phyloP scores from a whole-genome alignment of 2,329 filamentous ascomycete species.

The Aspergillus alliaceus region DNA sequence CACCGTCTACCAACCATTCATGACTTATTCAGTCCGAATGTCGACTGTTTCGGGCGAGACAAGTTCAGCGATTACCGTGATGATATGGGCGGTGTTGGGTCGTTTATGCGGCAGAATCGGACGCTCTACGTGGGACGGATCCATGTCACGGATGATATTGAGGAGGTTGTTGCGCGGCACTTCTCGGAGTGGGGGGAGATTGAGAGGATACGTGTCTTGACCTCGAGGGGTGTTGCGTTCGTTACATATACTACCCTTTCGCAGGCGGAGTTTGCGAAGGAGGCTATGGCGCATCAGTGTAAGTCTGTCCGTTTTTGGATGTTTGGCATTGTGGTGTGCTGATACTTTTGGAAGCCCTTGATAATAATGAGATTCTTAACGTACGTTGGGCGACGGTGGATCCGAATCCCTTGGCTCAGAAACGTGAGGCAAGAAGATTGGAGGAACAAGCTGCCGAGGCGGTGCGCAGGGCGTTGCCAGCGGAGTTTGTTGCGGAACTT shows the following conservation, averaged over 20 bases:
- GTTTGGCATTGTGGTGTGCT: not conserved
- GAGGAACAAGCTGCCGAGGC: slow-evolving; percentile 97
- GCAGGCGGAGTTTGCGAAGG: slow-evolving; percentile 87
- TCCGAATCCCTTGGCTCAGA: slow-evolving; percentile 92
- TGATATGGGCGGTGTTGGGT: slow-evolving; percentile 96
- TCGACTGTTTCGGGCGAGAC: slow-evolving; percentile 93
- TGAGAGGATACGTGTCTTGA: slow-evolving; percentile 84
- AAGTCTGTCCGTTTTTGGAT: not conserved
- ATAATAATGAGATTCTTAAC: slow-evolving; percentile 90
- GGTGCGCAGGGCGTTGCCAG: slow-evolving; percentile 81
- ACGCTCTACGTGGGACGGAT: slow-evolving; percentile 93
- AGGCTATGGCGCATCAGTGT: slow-evolving; percentile 91
- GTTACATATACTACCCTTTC: slow-evolving; percentile 91
- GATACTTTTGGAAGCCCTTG: slow-evolving; percentile 54
- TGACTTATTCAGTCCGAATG: slow-evolving; percentile 88
- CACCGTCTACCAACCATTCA: slow-evolving; percentile 84
- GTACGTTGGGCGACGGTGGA: slow-evolving; percentile 97
- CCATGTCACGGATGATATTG: slow-evolving; percentile 94
- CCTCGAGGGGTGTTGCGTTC: slow-evolving; percentile 86
- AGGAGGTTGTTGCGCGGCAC: slow-evolving; percentile 91
- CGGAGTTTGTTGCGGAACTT: slow-evolving; percentile 88
- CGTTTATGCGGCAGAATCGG: slow-evolving; percentile 88
- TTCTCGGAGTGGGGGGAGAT: slow-evolving; percentile 96
- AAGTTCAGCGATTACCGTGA: slow-evolving; percentile 92
- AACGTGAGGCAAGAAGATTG: slow-evolving; percentile 80